phyloP scores from a whole-genome alignment of 805 yeast species.

The Wickerhamomyces ciferrii region DNA sequence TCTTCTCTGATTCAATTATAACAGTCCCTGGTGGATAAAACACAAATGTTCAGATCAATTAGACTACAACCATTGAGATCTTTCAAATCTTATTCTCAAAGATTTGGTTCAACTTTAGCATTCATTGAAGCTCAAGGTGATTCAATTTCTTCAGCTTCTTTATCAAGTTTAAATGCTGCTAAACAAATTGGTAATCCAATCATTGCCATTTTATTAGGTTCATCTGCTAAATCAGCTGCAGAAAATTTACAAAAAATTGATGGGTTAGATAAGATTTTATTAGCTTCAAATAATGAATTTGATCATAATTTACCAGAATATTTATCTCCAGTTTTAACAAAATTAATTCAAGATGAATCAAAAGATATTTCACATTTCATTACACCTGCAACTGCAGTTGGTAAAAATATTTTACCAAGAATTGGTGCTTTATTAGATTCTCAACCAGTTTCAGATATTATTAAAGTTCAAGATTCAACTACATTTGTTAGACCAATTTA shows the following conservation, averaged over 20 bases:
- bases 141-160: slow-evolving; percentile 57
- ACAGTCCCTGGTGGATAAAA: not conserved
- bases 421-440: slow-evolving; percentile 78
- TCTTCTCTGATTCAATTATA: not conserved
- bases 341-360: slow-evolving; percentile 22
- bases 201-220: slow-evolving; percentile 73
- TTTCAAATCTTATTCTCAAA: slow-evolving; percentile 12
- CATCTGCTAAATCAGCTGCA: slow-evolving; percentile 44
- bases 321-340: slow-evolving; percentile 61
- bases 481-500: slow-evolving; percentile 91
- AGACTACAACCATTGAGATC: not conserved
- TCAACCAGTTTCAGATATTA: slow-evolving; percentile 85
- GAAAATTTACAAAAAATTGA: slow-evolving; percentile 47
- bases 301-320: slow-evolving; percentile 78
- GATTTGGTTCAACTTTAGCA: slow-evolving; percentile 69
- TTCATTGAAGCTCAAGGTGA: slow-evolving; percentile 59
- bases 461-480: slow-evolving; percentile 54
- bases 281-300: slow-evolving; percentile 53
- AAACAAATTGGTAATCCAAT: slow-evolving; percentile 68
- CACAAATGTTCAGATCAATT: slow-evolving; percentile 9
- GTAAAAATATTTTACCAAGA: slow-evolving; percentile 83
- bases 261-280: slow-evolving; percentile 36
- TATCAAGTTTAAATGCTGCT: slow-evolving; percentile 78
- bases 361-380: slow-evolving; percentile 62
- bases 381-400: slow-evolving; percentile 79